Evolutionary conservation across 2,329 filamentous ascomycete species (phyloP), one percentile per base, ranked within the genome.

Genomic region (Peltaster fructicola): DNA sequence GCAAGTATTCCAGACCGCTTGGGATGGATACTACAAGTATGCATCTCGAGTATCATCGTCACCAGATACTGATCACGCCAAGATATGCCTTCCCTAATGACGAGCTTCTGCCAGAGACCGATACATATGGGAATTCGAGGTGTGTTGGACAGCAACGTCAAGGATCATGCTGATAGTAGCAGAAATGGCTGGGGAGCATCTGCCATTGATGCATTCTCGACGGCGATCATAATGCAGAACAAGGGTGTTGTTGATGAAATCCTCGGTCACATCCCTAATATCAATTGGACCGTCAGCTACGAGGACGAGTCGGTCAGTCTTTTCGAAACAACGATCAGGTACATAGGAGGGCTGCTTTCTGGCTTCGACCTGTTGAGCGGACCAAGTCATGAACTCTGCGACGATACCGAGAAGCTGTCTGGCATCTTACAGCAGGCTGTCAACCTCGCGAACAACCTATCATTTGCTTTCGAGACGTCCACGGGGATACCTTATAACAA

Each of bases 271-370:
- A 65, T 91, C 22, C 63, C 68, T 0, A 65, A 52, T 0, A 73
- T 90, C 40, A 59, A 90, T 48, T 91, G 79, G 43, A 63, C 63
- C 20, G 54, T 59, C 7, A 77, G 36, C 18, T 29, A 37, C 22
- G 31, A 38, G 1, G 41, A 57, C 2, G 50, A 58, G 2, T 51
- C 58, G 7, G 69, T 91, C 23, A 85, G 75, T 17, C 52, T 92
- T 6, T 92, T 92, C 41, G 82, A 92, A 52, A 90, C 80, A 0
- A 92, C 79, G 1, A 91, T 92, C 42, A 72, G 82, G 14, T 91
- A 91, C 41, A 54, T 92, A 1, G 82, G 68, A 7, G 82, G 81
- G 9, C 60, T 92, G 39, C 45, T 92, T 6, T 77, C 81, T 3
- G 78, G 61, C 4, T 74, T 78, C 38, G 75, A 80, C 44, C 60